Conservation (phyloP, 345 rosid species). For the Mangifera indica region DNA sequence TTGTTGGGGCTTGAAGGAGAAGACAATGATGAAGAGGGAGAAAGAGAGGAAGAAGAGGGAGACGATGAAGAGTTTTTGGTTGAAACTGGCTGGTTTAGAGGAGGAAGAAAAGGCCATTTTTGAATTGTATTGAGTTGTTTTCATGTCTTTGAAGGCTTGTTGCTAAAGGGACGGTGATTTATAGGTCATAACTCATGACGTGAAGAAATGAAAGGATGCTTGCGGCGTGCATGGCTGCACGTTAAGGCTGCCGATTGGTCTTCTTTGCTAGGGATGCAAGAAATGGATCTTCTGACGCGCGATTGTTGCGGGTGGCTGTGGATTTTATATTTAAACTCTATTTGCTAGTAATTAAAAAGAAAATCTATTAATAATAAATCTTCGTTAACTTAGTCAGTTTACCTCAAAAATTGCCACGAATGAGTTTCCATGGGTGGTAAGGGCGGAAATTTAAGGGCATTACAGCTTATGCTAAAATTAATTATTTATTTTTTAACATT, state of each 20-base stretch:
- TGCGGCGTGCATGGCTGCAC: constrained; percentile 42
- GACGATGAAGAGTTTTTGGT: constrained; percentile 34
- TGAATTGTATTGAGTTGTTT: background rate
- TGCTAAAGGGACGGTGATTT: background rate
- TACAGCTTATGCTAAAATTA: no score
- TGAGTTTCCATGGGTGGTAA: no score
- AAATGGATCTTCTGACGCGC: constrained; percentile 15
- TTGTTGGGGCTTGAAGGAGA: constrained; percentile 28
- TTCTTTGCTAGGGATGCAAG: constrained; percentile 15
- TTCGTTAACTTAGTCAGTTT: no score
- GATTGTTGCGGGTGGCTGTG: constrained; percentile 6
- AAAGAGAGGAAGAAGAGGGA: constrained; percentile 46
- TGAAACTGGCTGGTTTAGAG: constrained; percentile 28
- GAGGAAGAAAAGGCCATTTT: background rate
- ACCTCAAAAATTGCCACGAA: no score
- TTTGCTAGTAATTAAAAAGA: no score
- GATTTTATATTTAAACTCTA: no score
- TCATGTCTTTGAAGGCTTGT: constrained; percentile 7
- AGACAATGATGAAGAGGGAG: constrained; percentile 31
- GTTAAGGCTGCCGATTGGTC: constrained; percentile 28
- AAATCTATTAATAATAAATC: no score
- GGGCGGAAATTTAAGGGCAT: no score
- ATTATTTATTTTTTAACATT: no score
- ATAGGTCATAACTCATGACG: constrained; percentile 8
- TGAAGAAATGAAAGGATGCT: background rate